Base-by-base conservation (phyloP, 805 yeast genomes). In the Myxozyma monticola region DNA sequence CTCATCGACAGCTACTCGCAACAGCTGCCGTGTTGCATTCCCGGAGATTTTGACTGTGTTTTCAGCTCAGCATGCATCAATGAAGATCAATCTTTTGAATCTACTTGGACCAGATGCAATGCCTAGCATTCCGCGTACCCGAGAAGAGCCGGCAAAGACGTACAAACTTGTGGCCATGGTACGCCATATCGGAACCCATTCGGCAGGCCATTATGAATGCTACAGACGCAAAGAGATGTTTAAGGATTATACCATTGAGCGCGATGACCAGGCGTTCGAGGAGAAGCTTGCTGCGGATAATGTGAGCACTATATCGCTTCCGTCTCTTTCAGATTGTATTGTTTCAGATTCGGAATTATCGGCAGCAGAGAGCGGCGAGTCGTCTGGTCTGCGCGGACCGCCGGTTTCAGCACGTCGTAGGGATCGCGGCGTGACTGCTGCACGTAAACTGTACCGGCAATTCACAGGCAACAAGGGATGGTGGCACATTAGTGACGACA, bases 401-500 rank as follows among this genome's bases (percentile, higher is more conserved):
- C n/a, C 7, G n/a, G 18, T 18, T 14, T 12, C 4, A 17, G 28
- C 6, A 4, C 43, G 29, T 3, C 17, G 14, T n/a, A 44, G 43
- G 21, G 30, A 30, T 17, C 24, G 22, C 17, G 37, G 30, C 35
- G 22, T 10, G 5, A 39, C 8, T 31, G 33, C 21, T 35, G 21
- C 14, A 4, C 49, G 49, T 36, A 46, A 43, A 25, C 37, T 41
- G 29, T 39, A 35, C 33, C 18, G 42, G 18, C 48, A 36, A 17
- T 52, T 49, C 48, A 48, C 54, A 3, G 56, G 61, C 25, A 40
- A 54, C 29, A 58, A 60, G 45, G 61, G 57, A 17, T 71, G 75
- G 72, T 91, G 98, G 98, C 76, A 86, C 56, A 79, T 90, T 29
- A 87, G 95, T 54, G 98, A 93, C 68, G 73, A 85, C 1, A 72